A percentile compares a stretch with the other conserved stretches of the same genome.
phyloP scores from a whole-genome alignment of 2,329 filamentous ascomycete species.

The Metarhizium brunneum region DNA sequence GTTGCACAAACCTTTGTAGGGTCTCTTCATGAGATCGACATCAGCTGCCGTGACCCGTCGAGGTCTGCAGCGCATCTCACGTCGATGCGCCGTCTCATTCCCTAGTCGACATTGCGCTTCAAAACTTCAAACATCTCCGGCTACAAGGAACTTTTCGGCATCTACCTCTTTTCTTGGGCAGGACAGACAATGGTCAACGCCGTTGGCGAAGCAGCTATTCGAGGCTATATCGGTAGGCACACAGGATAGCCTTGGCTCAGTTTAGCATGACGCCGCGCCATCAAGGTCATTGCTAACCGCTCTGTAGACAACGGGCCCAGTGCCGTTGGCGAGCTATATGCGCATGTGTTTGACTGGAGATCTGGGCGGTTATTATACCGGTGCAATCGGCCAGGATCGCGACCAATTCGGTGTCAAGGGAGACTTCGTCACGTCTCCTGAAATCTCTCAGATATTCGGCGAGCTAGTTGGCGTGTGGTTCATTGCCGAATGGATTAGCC shows the following conservation, averaged over 20 bases:
- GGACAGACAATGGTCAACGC: constrained; percentile 76
- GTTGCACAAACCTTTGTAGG: neutral
- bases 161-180: constrained; percentile 9
- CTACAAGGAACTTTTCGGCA: neutral
- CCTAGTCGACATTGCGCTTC: neutral
- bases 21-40: neutral
- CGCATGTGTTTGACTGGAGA: constrained; percentile 94
- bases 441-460: constrained; percentile 95
- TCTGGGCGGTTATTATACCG: constrained; percentile 87
- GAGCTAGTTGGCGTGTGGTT: constrained; percentile 93
- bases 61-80: constrained; percentile 3
- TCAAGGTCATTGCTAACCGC: neutral
- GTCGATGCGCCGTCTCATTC: neutral
- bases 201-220: constrained; percentile 76
- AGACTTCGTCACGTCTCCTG: constrained; percentile 93
- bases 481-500: constrained; percentile 91
- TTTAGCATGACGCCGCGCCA: neutral
- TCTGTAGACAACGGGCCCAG: constrained; percentile 67
- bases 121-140: neutral
- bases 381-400: constrained; percentile 53
- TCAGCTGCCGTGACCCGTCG: neutral
- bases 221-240: constrained; percentile 70
- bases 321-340: constrained; percentile 93
- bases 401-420: constrained; percentile 91
- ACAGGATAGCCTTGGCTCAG: neutral